Evolutionary conservation across 2,329 filamentous ascomycete genomes (phyloP).

Genomic region (Fusarium napiforme): DNA sequence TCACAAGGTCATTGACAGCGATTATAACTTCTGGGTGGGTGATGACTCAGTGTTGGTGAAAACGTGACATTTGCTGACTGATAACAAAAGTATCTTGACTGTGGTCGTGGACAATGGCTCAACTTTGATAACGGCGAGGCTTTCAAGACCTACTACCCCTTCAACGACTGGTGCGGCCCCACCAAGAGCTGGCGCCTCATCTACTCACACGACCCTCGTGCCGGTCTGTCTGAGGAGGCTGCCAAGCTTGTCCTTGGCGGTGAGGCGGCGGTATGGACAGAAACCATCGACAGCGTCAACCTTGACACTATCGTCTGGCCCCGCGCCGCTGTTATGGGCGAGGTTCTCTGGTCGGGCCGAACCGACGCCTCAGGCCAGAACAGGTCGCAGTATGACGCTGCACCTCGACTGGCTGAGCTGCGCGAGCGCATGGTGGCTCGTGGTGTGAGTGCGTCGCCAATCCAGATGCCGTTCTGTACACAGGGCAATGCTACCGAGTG

Average conservation of each 20-base stretch:
- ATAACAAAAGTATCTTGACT: conserved; percentile 76
- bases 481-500: conserved; percentile 46
- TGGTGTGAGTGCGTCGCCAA: conserved; percentile 71
- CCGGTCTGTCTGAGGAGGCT: conserved; percentile 68
- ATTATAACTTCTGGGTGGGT: conserved; percentile 80
- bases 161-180: conserved; percentile 83
- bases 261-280: conserved; percentile 84
- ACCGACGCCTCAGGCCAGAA: conserved; percentile 74
- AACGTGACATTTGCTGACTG: conserved; percentile 31
- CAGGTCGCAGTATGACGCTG: conserved; percentile 75
- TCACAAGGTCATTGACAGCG: conserved; percentile 77
- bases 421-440: conserved; percentile 78
- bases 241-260: conserved; percentile 80
- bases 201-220: conserved; percentile 82
- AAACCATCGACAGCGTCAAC: conserved; percentile 80
- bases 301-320: conserved; percentile 84
- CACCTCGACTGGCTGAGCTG: conserved; percentile 77
- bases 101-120: conserved; percentile 82
- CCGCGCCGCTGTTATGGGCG: conserved; percentile 76
- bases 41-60: neutral
- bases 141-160: conserved; percentile 70
- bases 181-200: conserved; percentile 84
- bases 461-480: conserved; percentile 71
- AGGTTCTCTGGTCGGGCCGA: conserved; percentile 82
- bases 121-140: conserved; percentile 71